These are phyloP conservation scores for Phytophthora melonis DNA, from an alignment of 352 stramenopile species.

Conservation along the genomic window DNA sequence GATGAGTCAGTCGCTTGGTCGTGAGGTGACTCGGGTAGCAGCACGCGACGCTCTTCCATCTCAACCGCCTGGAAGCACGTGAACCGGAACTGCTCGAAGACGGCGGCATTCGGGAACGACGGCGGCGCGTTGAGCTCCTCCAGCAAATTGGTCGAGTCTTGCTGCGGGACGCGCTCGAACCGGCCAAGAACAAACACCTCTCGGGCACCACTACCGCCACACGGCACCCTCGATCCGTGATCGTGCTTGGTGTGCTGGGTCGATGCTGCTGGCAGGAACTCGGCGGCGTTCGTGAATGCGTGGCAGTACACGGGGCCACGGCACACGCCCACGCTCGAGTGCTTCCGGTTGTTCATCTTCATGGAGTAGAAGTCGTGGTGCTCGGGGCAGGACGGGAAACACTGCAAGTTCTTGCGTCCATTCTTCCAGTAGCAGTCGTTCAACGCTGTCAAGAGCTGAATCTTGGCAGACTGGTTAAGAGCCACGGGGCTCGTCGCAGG, in stretches of 20 bases:
- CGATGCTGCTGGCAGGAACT: slow-evolving; percentile 30
- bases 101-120: slow-evolving; percentile 48
- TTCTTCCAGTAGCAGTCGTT: slow-evolving; percentile 92
- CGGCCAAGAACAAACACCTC: slow-evolving; percentile 81
- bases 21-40: slow-evolving; percentile 29
- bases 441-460: slow-evolving; percentile 65
- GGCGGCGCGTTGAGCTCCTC: slow-evolving; percentile 56
- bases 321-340: slow-evolving; percentile 85
- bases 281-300: slow-evolving; percentile 52
- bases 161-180: slow-evolving; percentile 82
- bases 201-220: slow-evolving; percentile 49
- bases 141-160: slow-evolving; percentile 60
- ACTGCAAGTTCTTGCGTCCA: slow-evolving; percentile 91
- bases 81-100: slow-evolving; percentile 83
- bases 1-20: slow-evolving; percentile 8
- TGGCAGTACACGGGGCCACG: slow-evolving; percentile 84
- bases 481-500: slow-evolving; percentile 9
- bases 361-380: slow-evolving; percentile 92
- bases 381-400: slow-evolving; percentile 87
- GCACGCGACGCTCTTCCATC: slow-evolving; percentile 74
- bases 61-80: slow-evolving; percentile 84
- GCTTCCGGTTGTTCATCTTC: slow-evolving; percentile 92
- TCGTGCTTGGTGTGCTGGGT: slow-evolving; percentile 77
- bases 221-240: slow-evolving; percentile 44
- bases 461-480: slow-evolving; percentile 30